Conservation (phyloP, 2,329 filamentous ascomycete genomes). For the Shiraia sp. region DNA sequence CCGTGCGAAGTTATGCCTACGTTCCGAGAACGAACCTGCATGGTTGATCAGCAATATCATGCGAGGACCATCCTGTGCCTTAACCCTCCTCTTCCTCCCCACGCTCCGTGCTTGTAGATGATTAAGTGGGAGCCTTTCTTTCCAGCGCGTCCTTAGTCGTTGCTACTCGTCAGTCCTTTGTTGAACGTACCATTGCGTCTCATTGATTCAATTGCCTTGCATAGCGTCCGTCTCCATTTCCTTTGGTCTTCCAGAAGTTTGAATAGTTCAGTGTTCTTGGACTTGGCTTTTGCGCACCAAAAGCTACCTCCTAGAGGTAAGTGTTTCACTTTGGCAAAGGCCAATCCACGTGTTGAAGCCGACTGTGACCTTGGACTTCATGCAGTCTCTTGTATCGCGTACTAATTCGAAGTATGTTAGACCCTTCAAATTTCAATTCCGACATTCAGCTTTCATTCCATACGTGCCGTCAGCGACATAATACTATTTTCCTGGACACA, state of each 20-base stretch:
- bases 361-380: too few species aligned
- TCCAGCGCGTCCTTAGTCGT: constrained; percentile 11
- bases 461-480: too few species aligned
- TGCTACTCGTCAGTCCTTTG: constrained; percentile 11
- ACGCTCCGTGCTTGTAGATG: constrained; percentile 32
- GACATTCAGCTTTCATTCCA: too few species aligned
- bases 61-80: constrained; percentile 30
- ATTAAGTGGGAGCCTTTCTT: constrained; percentile 25
- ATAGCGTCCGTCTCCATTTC: neutral
- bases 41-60: constrained; percentile 40
- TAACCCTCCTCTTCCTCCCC: constrained; percentile 24
- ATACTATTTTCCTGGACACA: too few species aligned
- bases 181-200: constrained; percentile 16
- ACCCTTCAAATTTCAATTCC: too few species aligned
- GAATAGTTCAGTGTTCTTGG: too few species aligned
- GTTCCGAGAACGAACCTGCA: constrained; percentile 29
- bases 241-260: neutral
- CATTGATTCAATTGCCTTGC: constrained; percentile 8
- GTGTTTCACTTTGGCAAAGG: too few species aligned
- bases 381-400: too few species aligned
- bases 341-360: too few species aligned
- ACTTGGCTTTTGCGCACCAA: too few species aligned
- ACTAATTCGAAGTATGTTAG: too few species aligned
- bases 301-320: too few species aligned
- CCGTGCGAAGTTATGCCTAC: constrained; percentile 35